Percentiles rank a stretch among this genome's conserved stretches.
These are phyloP conservation scores for Glebionis coronaria DNA, from an alignment of 129 eudicot species.

Conservation along the genomic window DNA sequence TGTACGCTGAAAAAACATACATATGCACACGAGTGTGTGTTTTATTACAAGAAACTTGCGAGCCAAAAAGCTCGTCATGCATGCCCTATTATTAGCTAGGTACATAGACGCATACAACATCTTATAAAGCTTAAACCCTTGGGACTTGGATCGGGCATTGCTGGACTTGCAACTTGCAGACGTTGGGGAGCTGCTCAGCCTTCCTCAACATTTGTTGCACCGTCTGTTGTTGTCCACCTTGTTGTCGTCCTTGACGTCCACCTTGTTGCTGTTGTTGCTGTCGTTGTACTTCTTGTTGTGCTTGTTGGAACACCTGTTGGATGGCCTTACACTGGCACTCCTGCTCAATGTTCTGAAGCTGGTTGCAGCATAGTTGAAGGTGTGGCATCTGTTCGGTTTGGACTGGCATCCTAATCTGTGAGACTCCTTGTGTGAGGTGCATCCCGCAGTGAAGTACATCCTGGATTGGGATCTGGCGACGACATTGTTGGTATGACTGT, in stretches of 20 bases:
- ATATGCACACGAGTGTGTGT: too few relatives aligned
- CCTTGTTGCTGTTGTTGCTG: background rate
- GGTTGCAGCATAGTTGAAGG: constrained; percentile 5
- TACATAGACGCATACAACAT: too few relatives aligned
- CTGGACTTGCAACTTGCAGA: constrained; percentile 4
- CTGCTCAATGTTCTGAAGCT: background rate
- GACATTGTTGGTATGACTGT: too few relatives aligned
- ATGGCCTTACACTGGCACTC: constrained; percentile 16
- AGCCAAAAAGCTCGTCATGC: background rate
- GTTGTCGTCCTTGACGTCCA: background rate
- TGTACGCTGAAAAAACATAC: too few relatives aligned
- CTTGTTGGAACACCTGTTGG: background rate
- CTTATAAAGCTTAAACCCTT: background rate
- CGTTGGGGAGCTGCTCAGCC: background rate
- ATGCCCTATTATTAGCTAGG: too few relatives aligned
- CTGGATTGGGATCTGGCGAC: background rate
- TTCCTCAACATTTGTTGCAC: background rate
- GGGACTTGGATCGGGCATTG: constrained; percentile 3
- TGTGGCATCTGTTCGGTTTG: background rate
- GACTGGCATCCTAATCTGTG: background rate
- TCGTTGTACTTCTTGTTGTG: background rate
- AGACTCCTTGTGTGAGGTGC: constrained; percentile 13
- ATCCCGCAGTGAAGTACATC: constrained; percentile 3
- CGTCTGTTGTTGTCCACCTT: background rate
- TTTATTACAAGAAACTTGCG: too few relatives aligned